phyloP scores from a whole-genome alignment of 805 yeast genomes.

The Pichia scutulata region DNA sequence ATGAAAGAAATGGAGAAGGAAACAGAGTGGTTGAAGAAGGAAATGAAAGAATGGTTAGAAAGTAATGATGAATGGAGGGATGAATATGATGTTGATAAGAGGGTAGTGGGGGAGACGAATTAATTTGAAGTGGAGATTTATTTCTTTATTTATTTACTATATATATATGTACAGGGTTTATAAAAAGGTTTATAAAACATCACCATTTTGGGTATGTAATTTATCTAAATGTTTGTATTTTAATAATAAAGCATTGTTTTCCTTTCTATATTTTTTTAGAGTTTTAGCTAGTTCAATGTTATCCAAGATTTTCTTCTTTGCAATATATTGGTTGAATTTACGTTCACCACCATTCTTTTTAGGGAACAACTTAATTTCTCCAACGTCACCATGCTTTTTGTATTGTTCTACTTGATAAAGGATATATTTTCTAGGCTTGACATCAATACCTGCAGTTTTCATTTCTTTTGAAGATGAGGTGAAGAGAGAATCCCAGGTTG shows the following conservation, averaged over 20 bases:
- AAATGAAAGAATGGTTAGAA: conserved; percentile 28
- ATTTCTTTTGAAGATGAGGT: conserved; percentile 43
- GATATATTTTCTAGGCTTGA: conserved; percentile 63
- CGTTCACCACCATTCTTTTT: conserved; percentile 89
- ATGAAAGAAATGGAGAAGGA: conserved; percentile 64
- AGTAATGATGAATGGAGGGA: not conserved
- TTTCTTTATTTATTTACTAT: too few relatives aligned
- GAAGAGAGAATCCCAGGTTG: conserved; percentile 67
- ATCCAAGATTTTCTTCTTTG: conserved; percentile 51
- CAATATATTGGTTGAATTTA: conserved; percentile 56
- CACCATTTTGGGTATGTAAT: conserved; percentile 14
- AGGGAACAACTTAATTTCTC: conserved; percentile 49
- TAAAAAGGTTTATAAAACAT: conserved; percentile 5
- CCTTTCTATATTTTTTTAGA: conserved; percentile 21
- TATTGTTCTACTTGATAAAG: conserved; percentile 65
- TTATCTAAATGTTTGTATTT: conserved; percentile 19
- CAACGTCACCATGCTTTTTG: conserved; percentile 35
- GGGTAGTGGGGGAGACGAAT: not conserved
- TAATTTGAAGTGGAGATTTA: not conserved
- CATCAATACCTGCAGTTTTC: conserved; percentile 73
- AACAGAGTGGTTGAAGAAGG: conserved; percentile 45
- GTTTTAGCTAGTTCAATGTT: conserved; percentile 32
- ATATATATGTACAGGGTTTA: not conserved
- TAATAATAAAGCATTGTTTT: conserved; percentile 9
- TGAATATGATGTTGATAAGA: conserved; percentile 1